Base-by-base conservation (phyloP, 371 early-diverging fungal genomes). In the Synchytrium microbalum region DNA sequence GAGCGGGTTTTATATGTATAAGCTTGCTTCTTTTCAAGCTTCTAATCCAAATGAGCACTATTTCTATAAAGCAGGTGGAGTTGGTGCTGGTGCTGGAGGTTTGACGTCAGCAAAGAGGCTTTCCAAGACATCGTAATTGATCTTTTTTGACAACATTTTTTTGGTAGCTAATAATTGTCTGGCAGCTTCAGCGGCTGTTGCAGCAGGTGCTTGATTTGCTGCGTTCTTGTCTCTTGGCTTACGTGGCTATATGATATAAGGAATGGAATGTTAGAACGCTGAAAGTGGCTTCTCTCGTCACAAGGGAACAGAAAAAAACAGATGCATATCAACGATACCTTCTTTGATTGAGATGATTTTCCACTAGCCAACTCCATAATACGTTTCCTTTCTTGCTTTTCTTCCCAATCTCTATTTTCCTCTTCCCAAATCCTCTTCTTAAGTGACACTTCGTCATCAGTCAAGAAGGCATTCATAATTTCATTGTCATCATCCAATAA, bases 401-500 rank as follows among this genome's bases (percentile, higher is more conserved):
- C 81, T n/a, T 92, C 71, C 72, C 87, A 95, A 31, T 92, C 93
- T 65, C 85, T 83, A 76, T 96, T 92, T 46, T 86, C 83, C 32
- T 83, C 85, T 67, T 82, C 88, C 96, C 96, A 96, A 24, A 93
- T 77, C 61, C 76, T 77, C 0, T 87, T 87, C 70, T 93, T 93
- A 31, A 85, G 65, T 38, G 77, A 80, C 3, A 89, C 84, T 70
- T 96, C 95, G 1, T 85, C 86, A 0, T 84, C 82, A 2, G 79
- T 84, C 32, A 94, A 70, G 10, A 92, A 75, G 63, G 85, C 79
- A 29, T 77, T 79, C 14, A 80, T 80, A 51, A 92, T 81, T 72
- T 92, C 92, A 23, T 87, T 87, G 67, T 89, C 90, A 65, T 90
- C 92, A 52, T 67, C 67, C 26, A 65, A 38, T 10, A 19, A 5